Percentiles rank a stretch among this genome's conserved stretches.
Evolutionary conservation across 129 eudicot species (phyloP).

Genomic region (Chrysanthemum seticuspe): DNA sequence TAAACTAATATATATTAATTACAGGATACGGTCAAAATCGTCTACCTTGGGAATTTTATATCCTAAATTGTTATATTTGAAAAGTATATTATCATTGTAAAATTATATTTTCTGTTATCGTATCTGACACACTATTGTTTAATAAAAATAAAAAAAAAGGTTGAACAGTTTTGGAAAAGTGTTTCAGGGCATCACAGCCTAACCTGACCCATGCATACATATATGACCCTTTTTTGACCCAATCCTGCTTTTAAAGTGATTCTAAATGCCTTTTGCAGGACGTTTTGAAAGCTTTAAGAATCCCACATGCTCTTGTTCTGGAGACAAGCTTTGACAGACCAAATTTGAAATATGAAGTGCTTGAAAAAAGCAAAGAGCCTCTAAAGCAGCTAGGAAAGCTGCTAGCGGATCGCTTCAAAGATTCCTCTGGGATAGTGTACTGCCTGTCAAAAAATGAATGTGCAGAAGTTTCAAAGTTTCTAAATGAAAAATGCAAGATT

Average conservation of each 20-base stretch:
- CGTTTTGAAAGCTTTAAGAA: conserved; percentile 65
- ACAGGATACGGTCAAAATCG: neutral
- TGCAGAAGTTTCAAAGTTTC: conserved; percentile 76
- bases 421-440: conserved; percentile 78
- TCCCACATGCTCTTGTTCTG: conserved; percentile 77
- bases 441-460: conserved; percentile 98
- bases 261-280: conserved; percentile 52
- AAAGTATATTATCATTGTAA: neutral
- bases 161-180: neutral
- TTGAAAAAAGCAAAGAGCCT: conserved; percentile 76
- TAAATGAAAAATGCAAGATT: conserved; percentile 81
- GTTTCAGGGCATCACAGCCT: neutral
- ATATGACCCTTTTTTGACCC: neutral
- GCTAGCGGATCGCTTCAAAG: conserved; percentile 61
- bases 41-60: neutral
- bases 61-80: neutral
- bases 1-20: neutral
- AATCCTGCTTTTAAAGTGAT: neutral
- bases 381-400: conserved; percentile 80
- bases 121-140: neutral
- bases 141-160: neutral
- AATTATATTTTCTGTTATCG: neutral
- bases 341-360: conserved; percentile 86
- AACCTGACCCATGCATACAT: neutral
- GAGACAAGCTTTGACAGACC: conserved; percentile 96